Evolutionary conservation across 306 rosid genomes (phyloP), one percentile per base, ranked within the genome.

Genomic region (Urtica urens): DNA sequence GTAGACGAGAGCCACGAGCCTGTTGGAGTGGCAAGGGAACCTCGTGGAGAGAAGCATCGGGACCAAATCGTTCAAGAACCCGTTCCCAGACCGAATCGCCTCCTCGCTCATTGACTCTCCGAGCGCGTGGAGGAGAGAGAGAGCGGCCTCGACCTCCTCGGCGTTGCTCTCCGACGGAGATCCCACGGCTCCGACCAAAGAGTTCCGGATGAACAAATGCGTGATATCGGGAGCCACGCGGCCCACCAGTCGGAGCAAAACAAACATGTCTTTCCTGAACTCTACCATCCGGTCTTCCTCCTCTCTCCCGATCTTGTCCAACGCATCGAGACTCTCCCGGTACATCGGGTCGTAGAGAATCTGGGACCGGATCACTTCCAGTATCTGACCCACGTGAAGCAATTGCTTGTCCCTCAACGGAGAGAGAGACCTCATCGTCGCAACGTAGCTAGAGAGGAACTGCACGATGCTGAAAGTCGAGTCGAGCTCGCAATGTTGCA

Each of bases 1-100:
- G 72, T 90, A 85, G 23, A 77, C 68, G 14, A 90, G 96, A 34
- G 99, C 99, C 70, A 90, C 96, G 45, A 90, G 76, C 79, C 99
- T 79, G 68, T 81, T 71, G 39, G 87, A 79, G 63, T 90, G 99
- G 62, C 95, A 85, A 65, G 87, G 64, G 72, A 90, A 82, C 76
- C 64, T 80, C 7, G 94, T 79, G 8, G 95, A 75, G 50, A 85
- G 60, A 46, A 90, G 92, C 85, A 64, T 85, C 10, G 77, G 72
- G 50, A 85, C 74, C 72, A 90, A 66, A 64, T 82, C 95, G 49
- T 75, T 65, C 68, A 85, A 68, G 39, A 81, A 68, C 25, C 87
- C 87, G 66, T 66, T 67, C 16, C 99, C 87, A 58, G 60, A 59
- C 64, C 71, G 66, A 58, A 82, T 64, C 45, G 74, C 72, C 66